Evolutionary conservation across 805 yeast genomes (phyloP), one percentile per base, ranked within the genome.

Genomic region (Saccharomycopsis malanga): DNA sequence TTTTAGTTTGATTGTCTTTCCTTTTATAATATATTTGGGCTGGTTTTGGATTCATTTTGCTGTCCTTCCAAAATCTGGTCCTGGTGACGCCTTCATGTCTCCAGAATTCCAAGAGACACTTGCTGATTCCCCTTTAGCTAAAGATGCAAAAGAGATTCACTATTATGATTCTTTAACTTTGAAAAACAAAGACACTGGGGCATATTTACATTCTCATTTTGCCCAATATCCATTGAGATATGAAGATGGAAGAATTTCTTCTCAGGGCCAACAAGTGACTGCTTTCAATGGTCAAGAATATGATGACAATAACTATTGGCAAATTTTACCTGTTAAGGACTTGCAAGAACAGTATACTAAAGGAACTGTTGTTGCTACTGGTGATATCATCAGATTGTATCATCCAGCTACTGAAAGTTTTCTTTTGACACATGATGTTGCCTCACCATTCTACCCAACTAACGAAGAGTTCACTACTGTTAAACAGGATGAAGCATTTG

Each of bases 31-130:
- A 55, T 93, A 87, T 62, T 70, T 88, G 53, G 80, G 77, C 57
- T 88, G 97, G 95, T 93, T 91, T 68, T 87, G 81, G 68, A 72
- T 89, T 45, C 99, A 93, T 66, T 93, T 93, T 66, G 74, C 78
- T 25, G 75, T 93, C 22, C 74, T 93, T 58, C 74, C 67, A 56
- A 81, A 76, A 56, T 89, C 98, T 1, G 99, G 99, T 24, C 93
- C 97, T 4, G 99, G 99, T 53, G 97, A 93, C 62, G 72, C 74
- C 2, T 88, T 91, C 63, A 93, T 93, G 98, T 78, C 93, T n/a
- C 73, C 93, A 4, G 89, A 83, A 50, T 93, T 93, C 73, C 98
- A 93, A 68, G 96, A 87, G 59, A 82, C 96, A 29, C 72, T 93
- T 44, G 81, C 79, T 32, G 98, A 93, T 61, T 85, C 89, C 43